A percentile compares a stretch with the other conserved stretches of the same genome.
phyloP scores from a whole-genome alignment of 768 basidiomycete species.

The Rhodotorula diobovata region DNA sequence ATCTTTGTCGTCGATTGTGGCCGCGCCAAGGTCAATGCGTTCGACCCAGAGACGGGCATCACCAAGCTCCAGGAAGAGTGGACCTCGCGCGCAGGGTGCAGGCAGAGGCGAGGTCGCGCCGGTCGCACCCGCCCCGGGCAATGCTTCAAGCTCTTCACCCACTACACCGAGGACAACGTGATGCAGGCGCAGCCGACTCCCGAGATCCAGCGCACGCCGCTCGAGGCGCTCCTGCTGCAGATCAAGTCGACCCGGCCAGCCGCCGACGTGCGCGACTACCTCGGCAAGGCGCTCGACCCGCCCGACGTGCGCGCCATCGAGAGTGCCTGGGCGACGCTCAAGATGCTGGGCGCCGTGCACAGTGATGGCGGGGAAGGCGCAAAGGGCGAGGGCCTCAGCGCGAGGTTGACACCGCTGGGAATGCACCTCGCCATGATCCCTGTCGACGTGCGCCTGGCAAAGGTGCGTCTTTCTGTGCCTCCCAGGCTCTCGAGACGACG shows the following conservation, averaged over 20 bases:
- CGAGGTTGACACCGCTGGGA: constrained; percentile 71
- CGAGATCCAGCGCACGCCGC: constrained; percentile 79
- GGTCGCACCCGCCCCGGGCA: constrained; percentile 74
- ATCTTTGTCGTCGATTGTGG: constrained; percentile 89
- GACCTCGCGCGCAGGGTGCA: constrained; percentile 70
- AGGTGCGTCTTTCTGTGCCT: constrained; percentile 52
- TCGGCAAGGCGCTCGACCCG: constrained; percentile 74
- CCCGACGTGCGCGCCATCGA: constrained; percentile 72
- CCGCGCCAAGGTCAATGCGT: constrained; percentile 79
- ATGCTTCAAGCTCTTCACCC: constrained; percentile 85
- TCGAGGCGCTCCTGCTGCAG: constrained; percentile 74
- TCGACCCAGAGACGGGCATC: constrained; percentile 70
- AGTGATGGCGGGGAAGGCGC: constrained; percentile 52
- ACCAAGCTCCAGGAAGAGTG: constrained; percentile 73
- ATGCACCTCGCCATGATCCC: constrained; percentile 78
- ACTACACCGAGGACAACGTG: constrained; percentile 60
- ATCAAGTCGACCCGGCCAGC: constrained; percentile 74
- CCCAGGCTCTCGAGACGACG: not conserved
- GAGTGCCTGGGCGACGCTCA: constrained; percentile 65
- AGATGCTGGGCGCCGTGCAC: constrained; percentile 73
- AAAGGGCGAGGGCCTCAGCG: constrained; percentile 44
- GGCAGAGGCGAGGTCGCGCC: constrained; percentile 81
- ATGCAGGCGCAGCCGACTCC: constrained; percentile 71
- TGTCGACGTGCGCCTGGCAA: constrained; percentile 77
- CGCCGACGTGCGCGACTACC: constrained; percentile 71